These are phyloP conservation scores for Leishmania arabica DNA, from an alignment of 208 protist species.

Conservation along the genomic window DNA sequence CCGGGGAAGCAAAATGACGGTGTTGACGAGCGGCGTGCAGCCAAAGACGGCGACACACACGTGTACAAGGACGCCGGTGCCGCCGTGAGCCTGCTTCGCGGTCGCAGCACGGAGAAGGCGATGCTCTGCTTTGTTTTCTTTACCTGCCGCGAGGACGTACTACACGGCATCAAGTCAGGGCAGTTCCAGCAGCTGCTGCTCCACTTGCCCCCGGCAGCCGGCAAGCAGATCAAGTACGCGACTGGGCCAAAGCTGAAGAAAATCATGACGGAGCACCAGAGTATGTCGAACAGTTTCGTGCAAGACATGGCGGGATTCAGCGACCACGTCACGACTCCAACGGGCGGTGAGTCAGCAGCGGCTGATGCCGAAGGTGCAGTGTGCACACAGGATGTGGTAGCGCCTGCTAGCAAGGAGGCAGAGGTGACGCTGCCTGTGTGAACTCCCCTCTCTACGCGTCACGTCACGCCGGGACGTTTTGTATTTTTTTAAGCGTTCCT, in stretches of 20 bases:
- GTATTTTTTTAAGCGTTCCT: neutral
- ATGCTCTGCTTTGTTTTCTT: slow-evolving; percentile 79
- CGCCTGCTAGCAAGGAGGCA: neutral
- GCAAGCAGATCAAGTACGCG: slow-evolving; percentile 64
- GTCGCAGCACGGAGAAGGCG: slow-evolving; percentile 6
- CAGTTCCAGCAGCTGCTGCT: slow-evolving; percentile 36
- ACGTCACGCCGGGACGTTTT: neutral
- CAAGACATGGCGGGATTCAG: slow-evolving; percentile 19
- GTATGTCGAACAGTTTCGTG: slow-evolving; percentile 27
- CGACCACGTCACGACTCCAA: neutral
- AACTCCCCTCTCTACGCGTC: neutral
- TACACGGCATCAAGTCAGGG: slow-evolving; percentile 33
- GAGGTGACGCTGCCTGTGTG: neutral
- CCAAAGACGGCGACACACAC: neutral
- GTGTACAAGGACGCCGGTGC: neutral
- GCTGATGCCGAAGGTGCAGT: neutral
- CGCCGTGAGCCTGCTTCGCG: neutral
- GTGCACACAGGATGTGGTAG: neutral
- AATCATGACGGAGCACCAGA: slow-evolving; percentile 32
- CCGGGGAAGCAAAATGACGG: neutral
- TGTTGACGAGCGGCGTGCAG: neutral
- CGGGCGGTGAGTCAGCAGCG: neutral
- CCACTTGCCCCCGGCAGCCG: slow-evolving; percentile 34
- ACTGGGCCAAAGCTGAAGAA: slow-evolving; percentile 54
- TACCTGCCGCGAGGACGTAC: slow-evolving; percentile 61